Base-by-base conservation (phyloP, 352 stramenopile species). In the Globisporangium alternatum region DNA sequence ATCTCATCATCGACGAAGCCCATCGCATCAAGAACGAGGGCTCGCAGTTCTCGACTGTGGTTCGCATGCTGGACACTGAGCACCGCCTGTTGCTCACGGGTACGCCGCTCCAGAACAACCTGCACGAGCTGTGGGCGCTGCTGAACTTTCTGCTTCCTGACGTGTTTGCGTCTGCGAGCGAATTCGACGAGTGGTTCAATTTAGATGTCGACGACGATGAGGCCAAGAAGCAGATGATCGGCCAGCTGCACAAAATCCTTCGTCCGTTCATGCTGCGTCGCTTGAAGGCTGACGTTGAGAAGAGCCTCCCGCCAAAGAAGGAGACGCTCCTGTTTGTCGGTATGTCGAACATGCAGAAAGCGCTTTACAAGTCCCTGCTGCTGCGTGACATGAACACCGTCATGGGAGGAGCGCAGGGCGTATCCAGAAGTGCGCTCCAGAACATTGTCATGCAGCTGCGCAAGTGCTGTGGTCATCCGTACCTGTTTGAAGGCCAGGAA, bases 261-360 rank as follows among this genome's bases (percentile, higher is more conserved):
- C 80, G 94, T 47, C 96, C 97, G 1, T 99, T 98, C 77, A 98
- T 99, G 79, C 74, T 99, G 47, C 90, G 98, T 60, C 83, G 98
- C 59, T 73, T 99, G 3, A 99, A 99, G 73, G 97, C 98, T 52
- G 97, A 99, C 77, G 98, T 99, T 4, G 98, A 99, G 68, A 99
- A 99, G 69, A 97, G 80, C 64, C 77, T 99, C 21, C 97, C 96
- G 12, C 94, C 95, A 5, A 99, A 99, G 81, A 97, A 98, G 69
- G 97, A 99, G 75, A 98, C 97, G 10, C 81, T 97, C 65, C 75
- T 98, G 35, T 93, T 97, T 66, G 89, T 97, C 15, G 86, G 88
- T 30, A 95, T 96, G 88, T 93, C 88, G 9, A 69, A 80, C 30
- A 96, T 96, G 86, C 96, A 99, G 69, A 99, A 99, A 70, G 81